A percentile compares a stretch with the other conserved stretches of the same genome.
These are phyloP conservation scores for Pestalotiopsis sp. DNA, from an alignment of 2,329 filamentous ascomycete genomes.

Conservation along the genomic window DNA sequence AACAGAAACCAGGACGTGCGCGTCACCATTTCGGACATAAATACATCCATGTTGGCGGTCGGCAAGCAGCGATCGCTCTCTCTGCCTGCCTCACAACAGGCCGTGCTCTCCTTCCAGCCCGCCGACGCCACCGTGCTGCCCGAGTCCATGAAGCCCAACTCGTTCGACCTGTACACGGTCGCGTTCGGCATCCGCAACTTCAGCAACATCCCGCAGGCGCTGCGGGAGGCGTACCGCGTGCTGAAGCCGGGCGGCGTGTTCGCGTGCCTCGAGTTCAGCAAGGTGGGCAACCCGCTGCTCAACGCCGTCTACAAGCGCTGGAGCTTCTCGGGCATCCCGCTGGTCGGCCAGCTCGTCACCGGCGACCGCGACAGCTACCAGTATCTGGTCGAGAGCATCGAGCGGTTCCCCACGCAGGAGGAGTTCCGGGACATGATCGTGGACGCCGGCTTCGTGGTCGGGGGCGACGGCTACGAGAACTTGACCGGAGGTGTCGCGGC, in stretches of 20 bases:
- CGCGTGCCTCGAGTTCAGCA: conserved; percentile 93
- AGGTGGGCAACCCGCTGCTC: conserved; percentile 74
- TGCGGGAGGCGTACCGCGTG: conserved; percentile 83
- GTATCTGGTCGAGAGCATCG: conserved; percentile 98
- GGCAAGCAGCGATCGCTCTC: conserved; percentile 75
- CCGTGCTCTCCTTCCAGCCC: conserved; percentile 74
- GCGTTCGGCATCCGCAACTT: conserved; percentile 98
- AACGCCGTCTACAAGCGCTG: conserved; percentile 91
- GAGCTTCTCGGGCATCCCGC: conserved; percentile 91
- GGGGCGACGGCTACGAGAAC: conserved; percentile 84
- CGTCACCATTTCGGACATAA: conserved; percentile 95
- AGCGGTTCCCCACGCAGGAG: conserved; percentile 84
- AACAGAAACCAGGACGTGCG: conserved; percentile 79
- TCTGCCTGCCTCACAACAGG: conserved; percentile 56
- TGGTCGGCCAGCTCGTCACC: conserved; percentile 94
- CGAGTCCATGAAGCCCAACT: conserved; percentile 62
- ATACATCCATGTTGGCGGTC: conserved; percentile 89
- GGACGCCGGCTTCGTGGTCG: conserved; percentile 82
- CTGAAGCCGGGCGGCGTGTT: conserved; percentile 95
- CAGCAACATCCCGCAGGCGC: conserved; percentile 81
- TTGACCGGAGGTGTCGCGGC: conserved; percentile 90
- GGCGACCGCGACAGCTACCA: conserved; percentile 96
- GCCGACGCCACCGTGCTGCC: conserved; percentile 83
- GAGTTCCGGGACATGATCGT: conserved; percentile 83
- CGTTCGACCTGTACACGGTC: conserved; percentile 94